A percentile compares a stretch with the other conserved stretches of the same genome.
These are phyloP conservation scores for Gossypium thurberi DNA, from an alignment of 345 rosid genomes.

Conservation along the genomic window DNA sequence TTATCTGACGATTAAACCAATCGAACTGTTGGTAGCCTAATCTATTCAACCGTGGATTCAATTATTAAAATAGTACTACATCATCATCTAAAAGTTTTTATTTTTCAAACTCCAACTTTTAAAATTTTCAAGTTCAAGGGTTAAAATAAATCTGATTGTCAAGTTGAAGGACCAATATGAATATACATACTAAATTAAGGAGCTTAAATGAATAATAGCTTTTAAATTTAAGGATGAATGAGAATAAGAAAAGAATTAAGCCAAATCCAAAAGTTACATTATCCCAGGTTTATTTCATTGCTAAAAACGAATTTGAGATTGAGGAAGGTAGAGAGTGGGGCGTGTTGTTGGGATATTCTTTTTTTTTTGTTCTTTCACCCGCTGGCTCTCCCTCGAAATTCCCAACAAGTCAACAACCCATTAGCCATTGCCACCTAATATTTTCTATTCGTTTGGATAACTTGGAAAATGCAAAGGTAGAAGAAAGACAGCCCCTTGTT, in stretches of 20 bases:
- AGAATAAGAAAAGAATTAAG: no score
- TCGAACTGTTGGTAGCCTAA: rapidly evolving
- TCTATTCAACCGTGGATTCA: no score
- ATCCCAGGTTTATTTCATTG: neutral
- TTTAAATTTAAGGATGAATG: no score
- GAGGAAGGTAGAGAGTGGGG: neutral
- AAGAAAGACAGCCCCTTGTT: conserved; percentile 3
- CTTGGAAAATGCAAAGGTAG: neutral
- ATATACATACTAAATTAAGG: no score
- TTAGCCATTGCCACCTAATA: conserved; percentile 18
- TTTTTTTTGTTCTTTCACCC: conserved; percentile 15
- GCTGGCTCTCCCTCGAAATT: conserved; percentile 6
- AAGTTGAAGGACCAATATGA: no score
- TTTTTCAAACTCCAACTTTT: no score
- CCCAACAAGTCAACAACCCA: conserved; percentile 1
- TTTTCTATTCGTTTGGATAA: neutral
- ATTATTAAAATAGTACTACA: no score
- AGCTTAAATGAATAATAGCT: no score
- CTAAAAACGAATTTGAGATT: neutral
- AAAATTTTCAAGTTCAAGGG: no score
- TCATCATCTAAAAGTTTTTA: no score
- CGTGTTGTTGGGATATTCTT: neutral
- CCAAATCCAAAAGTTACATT: no score
- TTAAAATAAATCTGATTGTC: no score
- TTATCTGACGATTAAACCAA: rapidly evolving